phyloP scores from a whole-genome alignment of 352 stramenopile genomes.

The Hyaloperonospora brassicae region DNA sequence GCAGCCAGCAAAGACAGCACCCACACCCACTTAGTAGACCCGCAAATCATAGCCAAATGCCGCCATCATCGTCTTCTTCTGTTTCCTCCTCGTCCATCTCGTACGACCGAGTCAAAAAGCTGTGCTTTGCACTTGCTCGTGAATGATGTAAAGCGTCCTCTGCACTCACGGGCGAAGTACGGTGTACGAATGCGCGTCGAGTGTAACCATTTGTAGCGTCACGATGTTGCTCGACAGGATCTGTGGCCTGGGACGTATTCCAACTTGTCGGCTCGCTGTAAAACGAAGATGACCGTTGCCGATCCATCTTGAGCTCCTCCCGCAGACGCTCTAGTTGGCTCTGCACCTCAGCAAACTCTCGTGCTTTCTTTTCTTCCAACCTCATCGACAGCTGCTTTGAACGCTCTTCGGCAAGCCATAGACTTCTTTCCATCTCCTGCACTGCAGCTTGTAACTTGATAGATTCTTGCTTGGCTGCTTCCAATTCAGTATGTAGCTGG shows the following conservation, averaged over 20 bases:
- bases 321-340: conserved; percentile 44
- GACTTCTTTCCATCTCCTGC: conserved; percentile 50
- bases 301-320: conserved; percentile 44
- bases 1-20: background rate
- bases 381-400: conserved; percentile 52
- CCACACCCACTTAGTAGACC: background rate
- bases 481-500: conserved; percentile 46
- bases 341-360: conserved; percentile 42
- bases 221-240: conserved; percentile 18
- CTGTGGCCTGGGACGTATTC: conserved; percentile 27
- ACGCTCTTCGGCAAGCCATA: conserved; percentile 38
- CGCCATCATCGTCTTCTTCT: conserved; percentile 34
- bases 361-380: conserved; percentile 45
- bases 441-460: conserved; percentile 49
- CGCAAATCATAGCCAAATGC: conserved; percentile 42
- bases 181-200: conserved; percentile 15
- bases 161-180: conserved; percentile 15
- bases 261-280: conserved; percentile 21
- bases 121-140: conserved; percentile 13
- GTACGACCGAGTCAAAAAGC: conserved; percentile 18
- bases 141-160: conserved; percentile 25
- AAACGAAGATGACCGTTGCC: conserved; percentile 28
- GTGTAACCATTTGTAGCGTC: background rate
- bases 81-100: conserved; percentile 32
- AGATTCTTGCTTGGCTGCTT: conserved; percentile 45